Conservation (phyloP, 805 yeast genomes). For the Yarrowia keelungensis region DNA sequence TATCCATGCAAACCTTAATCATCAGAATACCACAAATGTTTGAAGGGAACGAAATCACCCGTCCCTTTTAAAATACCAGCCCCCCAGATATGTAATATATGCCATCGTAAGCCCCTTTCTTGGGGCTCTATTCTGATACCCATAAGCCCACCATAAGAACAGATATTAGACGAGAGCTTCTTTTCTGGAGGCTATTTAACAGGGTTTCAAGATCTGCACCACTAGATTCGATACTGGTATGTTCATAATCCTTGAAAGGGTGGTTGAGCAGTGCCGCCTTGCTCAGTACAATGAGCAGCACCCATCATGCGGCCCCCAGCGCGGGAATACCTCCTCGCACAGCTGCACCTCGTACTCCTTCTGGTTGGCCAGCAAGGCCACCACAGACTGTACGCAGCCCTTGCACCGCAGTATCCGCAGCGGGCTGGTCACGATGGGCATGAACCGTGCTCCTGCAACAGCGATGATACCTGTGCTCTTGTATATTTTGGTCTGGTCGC, state of each 20-base stretch:
- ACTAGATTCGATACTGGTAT: too few relatives aligned
- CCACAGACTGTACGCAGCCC: slow-evolving; percentile 78
- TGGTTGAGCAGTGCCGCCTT: slow-evolving; percentile 56
- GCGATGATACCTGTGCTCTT: slow-evolving; percentile 63
- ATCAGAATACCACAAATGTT: too few relatives aligned
- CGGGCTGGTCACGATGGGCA: slow-evolving; percentile 72
- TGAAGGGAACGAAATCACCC: too few relatives aligned
- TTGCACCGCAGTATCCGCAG: slow-evolving; percentile 68
- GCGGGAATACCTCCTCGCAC: slow-evolving; percentile 70
- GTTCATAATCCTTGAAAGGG: slow-evolving; percentile 54
- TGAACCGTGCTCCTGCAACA: slow-evolving; percentile 82
- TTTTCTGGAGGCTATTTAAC: too few relatives aligned
- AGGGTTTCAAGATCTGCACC: too few relatives aligned
- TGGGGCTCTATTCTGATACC: too few relatives aligned
- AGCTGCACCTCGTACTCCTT: slow-evolving; percentile 75
- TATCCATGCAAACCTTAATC: too few relatives aligned
- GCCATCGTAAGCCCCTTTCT: too few relatives aligned
- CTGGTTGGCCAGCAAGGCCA: slow-evolving; percentile 75
- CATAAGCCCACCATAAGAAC: too few relatives aligned
- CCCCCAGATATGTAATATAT: too few relatives aligned
- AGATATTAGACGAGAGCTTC: too few relatives aligned
- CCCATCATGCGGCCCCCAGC: slow-evolving; percentile 70
- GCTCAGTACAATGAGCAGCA: slow-evolving; percentile 68
- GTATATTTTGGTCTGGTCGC: slow-evolving; percentile 41
- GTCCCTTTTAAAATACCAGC: too few relatives aligned